phyloP scores from a whole-genome alignment of 2,329 filamentous ascomycete species.

The Botryotinia calthae region DNA sequence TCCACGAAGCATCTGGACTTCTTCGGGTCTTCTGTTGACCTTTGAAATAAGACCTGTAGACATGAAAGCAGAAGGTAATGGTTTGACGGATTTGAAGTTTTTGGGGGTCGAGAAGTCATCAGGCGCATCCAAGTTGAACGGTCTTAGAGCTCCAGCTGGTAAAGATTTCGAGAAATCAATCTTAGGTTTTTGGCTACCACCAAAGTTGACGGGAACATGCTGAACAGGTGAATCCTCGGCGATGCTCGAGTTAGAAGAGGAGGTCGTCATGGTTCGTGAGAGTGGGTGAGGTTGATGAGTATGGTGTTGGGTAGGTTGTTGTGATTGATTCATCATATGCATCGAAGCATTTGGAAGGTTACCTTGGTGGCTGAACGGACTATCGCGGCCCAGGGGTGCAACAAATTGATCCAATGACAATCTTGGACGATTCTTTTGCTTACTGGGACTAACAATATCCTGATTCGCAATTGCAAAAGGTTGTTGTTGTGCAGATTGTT shows the following conservation, averaged over 20 bases:
- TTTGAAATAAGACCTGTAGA: constrained; percentile 95
- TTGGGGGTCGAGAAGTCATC: constrained; percentile 70
- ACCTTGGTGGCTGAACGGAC: constrained; percentile 58
- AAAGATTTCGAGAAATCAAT: constrained; percentile 72
- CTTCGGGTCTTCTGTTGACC: constrained; percentile 79
- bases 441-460: constrained; percentile 56
- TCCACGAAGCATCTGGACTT: constrained; percentile 50
- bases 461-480: constrained; percentile 23
- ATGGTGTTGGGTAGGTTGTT: constrained; percentile 17
- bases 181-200: constrained; percentile 51
- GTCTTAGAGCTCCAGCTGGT: constrained; percentile 62
- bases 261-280: constrained; percentile 82
- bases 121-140: constrained; percentile 41
- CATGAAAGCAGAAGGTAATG: constrained; percentile 81
- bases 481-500: constrained; percentile 34
- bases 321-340: constrained; percentile 46
- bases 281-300: constrained; percentile 71
- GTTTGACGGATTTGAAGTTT: constrained; percentile 72
- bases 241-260: constrained; percentile 77
- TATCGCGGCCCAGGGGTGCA: constrained; percentile 62
- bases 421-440: constrained; percentile 63
- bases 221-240: constrained; percentile 66
- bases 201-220: constrained; percentile 55
- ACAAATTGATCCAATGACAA: constrained; percentile 78
- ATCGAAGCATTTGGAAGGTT: constrained; percentile 53